phyloP scores from a whole-genome alignment of 1,284 basidiomycete genomes.

The Athelia sp. region DNA sequence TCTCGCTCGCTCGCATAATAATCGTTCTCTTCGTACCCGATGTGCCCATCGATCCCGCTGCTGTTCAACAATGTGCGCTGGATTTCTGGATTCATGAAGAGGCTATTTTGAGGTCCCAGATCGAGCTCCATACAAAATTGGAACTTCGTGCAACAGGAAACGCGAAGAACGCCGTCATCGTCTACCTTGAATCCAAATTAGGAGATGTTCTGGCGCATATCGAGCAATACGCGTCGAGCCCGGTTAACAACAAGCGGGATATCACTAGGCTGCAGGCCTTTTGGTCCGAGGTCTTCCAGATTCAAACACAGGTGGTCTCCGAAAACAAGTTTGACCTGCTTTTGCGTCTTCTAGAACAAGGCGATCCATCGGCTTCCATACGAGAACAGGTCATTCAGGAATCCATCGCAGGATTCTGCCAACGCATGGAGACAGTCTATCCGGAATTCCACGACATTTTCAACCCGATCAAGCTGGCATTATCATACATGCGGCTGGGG shows the following conservation, averaged over 20 bases:
- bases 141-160: conserved; percentile 66
- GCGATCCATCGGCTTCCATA: conserved; percentile 31
- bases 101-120: conserved; percentile 43
- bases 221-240: conserved; percentile 14
- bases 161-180: conserved; percentile 41
- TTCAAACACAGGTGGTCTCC: conserved; percentile 52
- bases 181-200: conserved; percentile 39
- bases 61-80: conserved; percentile 52
- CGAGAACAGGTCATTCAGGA: conserved; percentile 64
- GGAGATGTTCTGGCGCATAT: conserved; percentile 23
- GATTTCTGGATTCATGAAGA: conserved; percentile 48
- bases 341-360: conserved; percentile 24
- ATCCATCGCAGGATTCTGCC: conserved; percentile 58
- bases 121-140: conserved; percentile 51
- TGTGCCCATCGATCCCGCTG: conserved; percentile 84
- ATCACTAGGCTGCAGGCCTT: conserved; percentile 65
- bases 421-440: conserved; percentile 54
- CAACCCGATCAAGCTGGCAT: conserved; percentile 58
- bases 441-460: conserved; percentile 68
- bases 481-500: conserved; percentile 73
- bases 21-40: conserved; percentile 82
- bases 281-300: conserved; percentile 80
- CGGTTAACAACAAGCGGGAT: conserved; percentile 33
- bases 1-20: conserved; percentile 56
- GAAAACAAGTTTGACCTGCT: conserved; percentile 42